Percentiles rank a stretch among this genome's conserved stretches.
phyloP scores from a whole-genome alignment of 2,329 filamentous ascomycete genomes.

The Capronia coronata region DNA sequence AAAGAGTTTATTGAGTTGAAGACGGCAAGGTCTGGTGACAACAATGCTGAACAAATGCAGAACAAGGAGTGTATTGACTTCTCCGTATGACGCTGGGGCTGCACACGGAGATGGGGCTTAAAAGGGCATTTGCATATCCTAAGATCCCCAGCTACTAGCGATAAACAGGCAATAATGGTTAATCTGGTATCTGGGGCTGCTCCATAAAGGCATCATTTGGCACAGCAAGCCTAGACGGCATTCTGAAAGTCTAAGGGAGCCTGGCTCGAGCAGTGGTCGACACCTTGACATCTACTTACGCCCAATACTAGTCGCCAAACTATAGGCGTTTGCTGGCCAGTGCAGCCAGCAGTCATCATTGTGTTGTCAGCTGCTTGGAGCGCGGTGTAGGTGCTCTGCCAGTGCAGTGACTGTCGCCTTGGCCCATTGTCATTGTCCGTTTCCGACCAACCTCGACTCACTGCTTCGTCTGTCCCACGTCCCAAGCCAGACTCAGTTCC shows the following conservation, averaged over 20 bases:
- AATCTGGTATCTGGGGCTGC: slow-evolving; percentile 1
- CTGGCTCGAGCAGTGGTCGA: too few species aligned
- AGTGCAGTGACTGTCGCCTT: not conserved
- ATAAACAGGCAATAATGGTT: too few species aligned
- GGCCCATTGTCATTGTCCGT: slow-evolving; percentile 1
- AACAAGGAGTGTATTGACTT: not conserved
- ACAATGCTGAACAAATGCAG: slow-evolving; percentile 2
- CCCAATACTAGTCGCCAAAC: not conserved
- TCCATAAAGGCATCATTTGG: too few species aligned
- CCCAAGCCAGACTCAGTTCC: not conserved
- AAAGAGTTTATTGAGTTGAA: not conserved
- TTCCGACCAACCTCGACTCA: not conserved
- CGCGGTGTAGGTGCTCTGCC: too few species aligned
- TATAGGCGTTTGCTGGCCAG: not conserved
- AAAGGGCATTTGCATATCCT: too few species aligned
- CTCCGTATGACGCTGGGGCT: not conserved
- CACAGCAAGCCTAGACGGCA: too few species aligned
- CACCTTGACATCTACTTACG: too few species aligned
- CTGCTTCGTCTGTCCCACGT: not conserved
- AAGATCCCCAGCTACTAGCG: too few species aligned
- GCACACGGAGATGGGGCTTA: too few species aligned
- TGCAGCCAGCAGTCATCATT: not conserved
- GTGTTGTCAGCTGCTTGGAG: not conserved
- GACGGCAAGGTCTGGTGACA: slow-evolving; percentile 6
- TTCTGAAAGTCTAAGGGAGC: too few species aligned